Evolutionary conservation across 371 early-diverging fungal species (phyloP), one percentile per base, ranked within the genome.

Genomic region (Cokeromyces recurvatus): DNA sequence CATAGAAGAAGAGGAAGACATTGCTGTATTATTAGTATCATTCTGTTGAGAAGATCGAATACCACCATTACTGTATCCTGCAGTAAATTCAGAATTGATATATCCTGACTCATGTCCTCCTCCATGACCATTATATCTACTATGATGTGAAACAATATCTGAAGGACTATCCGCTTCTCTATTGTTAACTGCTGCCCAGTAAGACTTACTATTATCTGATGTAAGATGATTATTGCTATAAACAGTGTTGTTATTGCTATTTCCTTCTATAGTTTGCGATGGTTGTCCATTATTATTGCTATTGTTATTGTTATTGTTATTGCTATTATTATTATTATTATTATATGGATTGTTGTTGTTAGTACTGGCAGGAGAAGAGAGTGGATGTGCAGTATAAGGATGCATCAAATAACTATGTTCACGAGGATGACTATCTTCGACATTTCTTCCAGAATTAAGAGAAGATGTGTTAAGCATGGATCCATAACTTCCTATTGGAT

Each of bases 31-130:
- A 21, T 8, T 31, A 16, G 3, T 32, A 27, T 11, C 11, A n/a
- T 34, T 19, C 10, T 32, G 41, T 25, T 41, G 49, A n/a, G n/a
- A n/a, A 25, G 45, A 39, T 2, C 55, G 55, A 29, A 55, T 38
- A n/a, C 36, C 43, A n/a, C n/a, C n/a, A n/a, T n/a, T n/a, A n/a
- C n/a, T n/a, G 12, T 55, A 55, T 32, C 55, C 50, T 5, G 5
- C 11, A 44, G 25, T 38, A 15, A 44, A 55, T 29, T 49, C 55
- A 24, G 46, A 40, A 27, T 39, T 32, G 8, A 32, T 32, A 29
- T 55, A 50, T 12, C 35, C 23, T 17, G 32, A 27, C 6, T 22
- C 43, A 36, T 35, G 32, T 8, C 29, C 11, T 5, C 11, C 11
- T 29, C 11, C 8, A 8, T 29, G 29, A 40, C 35, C 32, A 29